A percentile compares a stretch with the other conserved stretches of the same genome.
Evolutionary conservation across 768 basidiomycete genomes (phyloP).

Genomic region (Suillus subluteus): DNA sequence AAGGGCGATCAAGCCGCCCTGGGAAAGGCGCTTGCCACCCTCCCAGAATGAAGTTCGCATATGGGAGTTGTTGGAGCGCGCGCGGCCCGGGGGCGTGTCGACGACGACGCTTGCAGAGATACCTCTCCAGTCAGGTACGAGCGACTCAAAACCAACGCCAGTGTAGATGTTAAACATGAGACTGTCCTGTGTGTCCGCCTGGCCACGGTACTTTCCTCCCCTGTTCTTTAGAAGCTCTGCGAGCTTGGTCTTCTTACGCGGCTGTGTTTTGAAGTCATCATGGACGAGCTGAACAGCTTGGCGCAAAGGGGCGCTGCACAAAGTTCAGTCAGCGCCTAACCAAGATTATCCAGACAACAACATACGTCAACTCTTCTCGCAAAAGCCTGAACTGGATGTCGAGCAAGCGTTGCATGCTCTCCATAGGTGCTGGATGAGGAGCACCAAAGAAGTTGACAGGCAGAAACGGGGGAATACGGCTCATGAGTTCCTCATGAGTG

Average conservation of each 20-base stretch:
- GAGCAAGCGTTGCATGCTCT: constrained; percentile 66
- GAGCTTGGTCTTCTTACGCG: constrained; percentile 40
- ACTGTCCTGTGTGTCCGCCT: constrained; percentile 44
- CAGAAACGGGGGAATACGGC: constrained; percentile 52
- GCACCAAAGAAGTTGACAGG: constrained; percentile 63
- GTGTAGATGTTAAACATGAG: constrained; percentile 69
- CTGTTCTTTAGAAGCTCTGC: constrained; percentile 48
- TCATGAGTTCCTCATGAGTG: constrained; percentile 66
- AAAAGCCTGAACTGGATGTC: constrained; percentile 79
- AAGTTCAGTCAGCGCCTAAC: constrained; percentile 1
- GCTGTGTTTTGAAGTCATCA: constrained; percentile 42
- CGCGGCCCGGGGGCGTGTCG: constrained; percentile 59
- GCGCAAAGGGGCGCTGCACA: constrained; percentile 53
- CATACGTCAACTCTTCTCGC: constrained; percentile 71
- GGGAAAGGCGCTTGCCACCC: constrained; percentile 58
- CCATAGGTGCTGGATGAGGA: constrained; percentile 60
- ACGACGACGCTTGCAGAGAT: constrained; percentile 50
- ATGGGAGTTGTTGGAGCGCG: constrained; percentile 42
- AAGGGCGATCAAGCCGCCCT: constrained; percentile 67
- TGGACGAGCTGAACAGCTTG: constrained; percentile 51
- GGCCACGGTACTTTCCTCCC: constrained; percentile 63
- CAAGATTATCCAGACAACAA: neutral
- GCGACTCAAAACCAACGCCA: constrained; percentile 47
- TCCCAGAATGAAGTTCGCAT: constrained; percentile 64
- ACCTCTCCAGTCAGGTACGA: constrained; percentile 55